phyloP scores from a whole-genome alignment of 225 moss, liverwort and hornwort genomes.

The Anthoceros angustus region DNA sequence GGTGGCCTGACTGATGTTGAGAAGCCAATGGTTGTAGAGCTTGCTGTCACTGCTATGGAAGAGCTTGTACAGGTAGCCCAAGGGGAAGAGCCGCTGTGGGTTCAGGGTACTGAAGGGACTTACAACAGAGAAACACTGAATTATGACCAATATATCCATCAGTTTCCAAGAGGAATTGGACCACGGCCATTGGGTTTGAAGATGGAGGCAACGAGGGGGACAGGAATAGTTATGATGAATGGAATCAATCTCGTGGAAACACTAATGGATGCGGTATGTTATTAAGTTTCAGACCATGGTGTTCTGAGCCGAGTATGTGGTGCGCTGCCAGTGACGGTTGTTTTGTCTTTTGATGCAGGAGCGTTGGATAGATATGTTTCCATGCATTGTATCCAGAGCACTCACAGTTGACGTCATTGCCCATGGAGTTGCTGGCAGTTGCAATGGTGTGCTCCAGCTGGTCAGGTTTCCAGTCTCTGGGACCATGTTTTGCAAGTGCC shows the following conservation, averaged over 20 bases:
- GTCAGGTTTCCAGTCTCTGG: conserved; percentile 11
- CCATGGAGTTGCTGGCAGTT: conserved; percentile 46
- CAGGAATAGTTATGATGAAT: conserved; percentile 75
- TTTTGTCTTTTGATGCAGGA: conserved; percentile 7
- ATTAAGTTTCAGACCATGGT: background rate
- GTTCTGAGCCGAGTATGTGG: no score
- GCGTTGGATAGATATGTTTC: conserved; percentile 93
- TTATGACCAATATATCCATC: conserved; percentile 69
- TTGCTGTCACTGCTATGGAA: conserved; percentile 27
- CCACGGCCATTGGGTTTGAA: conserved; percentile 63
- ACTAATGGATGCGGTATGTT: conserved; percentile 49
- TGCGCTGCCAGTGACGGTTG: background rate
- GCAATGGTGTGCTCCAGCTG: conserved; percentile 66
- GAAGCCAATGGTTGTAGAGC: conserved; percentile 5
- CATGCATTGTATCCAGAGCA: conserved; percentile 75
- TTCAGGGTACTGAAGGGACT: conserved; percentile 12
- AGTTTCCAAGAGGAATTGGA: conserved; percentile 66
- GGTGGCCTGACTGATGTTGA: conserved; percentile 6
- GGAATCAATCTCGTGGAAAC: conserved; percentile 58
- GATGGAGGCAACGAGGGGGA: conserved; percentile 73
- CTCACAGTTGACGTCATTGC: conserved; percentile 70
- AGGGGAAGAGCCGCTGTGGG: conserved; percentile 65
- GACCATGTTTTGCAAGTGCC: background rate
- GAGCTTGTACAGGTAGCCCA: conserved; percentile 75
- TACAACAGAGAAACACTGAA: conserved; percentile 39